Percentiles rank a stretch among this genome's conserved stretches.
Evolutionary conservation across 495 filamentous ascomycete genomes (phyloP).

Genomic region (Hypoxylon intermedium): DNA sequence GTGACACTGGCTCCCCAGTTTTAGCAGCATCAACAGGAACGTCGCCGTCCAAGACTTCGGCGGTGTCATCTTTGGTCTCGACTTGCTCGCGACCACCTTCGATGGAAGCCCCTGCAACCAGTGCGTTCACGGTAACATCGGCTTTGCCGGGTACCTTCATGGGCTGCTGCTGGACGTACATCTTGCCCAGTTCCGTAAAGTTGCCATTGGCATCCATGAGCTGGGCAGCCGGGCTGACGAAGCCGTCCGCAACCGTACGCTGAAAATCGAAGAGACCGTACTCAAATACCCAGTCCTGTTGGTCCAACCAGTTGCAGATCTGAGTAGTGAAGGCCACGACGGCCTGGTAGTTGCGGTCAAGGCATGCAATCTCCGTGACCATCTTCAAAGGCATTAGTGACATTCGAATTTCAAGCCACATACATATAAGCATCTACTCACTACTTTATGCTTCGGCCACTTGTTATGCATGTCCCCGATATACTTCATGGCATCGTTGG

Average conservation of each 20-base stretch:
- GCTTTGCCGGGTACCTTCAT: slow-evolving; percentile 30
- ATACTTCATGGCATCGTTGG: slow-evolving; percentile 42
- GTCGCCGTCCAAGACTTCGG: too few relatives aligned
- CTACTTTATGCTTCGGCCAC: slow-evolving; percentile 38
- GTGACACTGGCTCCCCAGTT: slow-evolving; percentile 10
- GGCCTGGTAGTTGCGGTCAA: slow-evolving; percentile 45
- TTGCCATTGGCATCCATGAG: slow-evolving; percentile 54
- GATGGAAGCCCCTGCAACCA: not conserved
- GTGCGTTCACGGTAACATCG: slow-evolving; percentile 5
- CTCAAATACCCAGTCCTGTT: slow-evolving; percentile 50
- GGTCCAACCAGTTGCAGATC: slow-evolving; percentile 55
- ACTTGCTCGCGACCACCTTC: not conserved
- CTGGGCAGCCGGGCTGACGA: slow-evolving; percentile 55
- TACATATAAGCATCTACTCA: slow-evolving; percentile 16
- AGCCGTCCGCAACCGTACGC: slow-evolving; percentile 49
- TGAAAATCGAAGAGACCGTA: slow-evolving; percentile 58
- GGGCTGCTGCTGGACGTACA: slow-evolving; percentile 45
- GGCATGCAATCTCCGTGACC: slow-evolving; percentile 55
- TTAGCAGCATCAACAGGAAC: too few relatives aligned
- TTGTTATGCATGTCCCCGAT: slow-evolving; percentile 47
- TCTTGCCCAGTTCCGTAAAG: slow-evolving; percentile 50
- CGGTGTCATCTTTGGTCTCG: too few relatives aligned
- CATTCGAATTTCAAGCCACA: not conserved
- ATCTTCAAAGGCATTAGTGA: slow-evolving; percentile 34
- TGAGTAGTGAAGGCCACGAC: slow-evolving; percentile 52